These are phyloP conservation scores for Apiospora arundinis DNA, from an alignment of 2,329 filamentous ascomycete species.

Conservation along the genomic window DNA sequence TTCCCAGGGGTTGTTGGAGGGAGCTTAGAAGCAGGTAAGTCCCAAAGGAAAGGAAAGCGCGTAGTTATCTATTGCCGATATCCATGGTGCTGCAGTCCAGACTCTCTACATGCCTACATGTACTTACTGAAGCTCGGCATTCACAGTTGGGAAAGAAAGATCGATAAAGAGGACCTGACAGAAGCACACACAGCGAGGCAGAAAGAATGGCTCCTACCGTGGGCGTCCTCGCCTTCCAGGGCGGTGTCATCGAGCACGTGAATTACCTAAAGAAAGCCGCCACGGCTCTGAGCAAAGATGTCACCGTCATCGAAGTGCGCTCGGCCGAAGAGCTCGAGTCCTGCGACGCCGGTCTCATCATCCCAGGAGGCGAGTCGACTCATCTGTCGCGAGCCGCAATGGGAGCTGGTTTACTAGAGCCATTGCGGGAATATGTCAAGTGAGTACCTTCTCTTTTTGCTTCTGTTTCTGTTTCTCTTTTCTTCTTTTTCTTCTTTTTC, in stretches of 20 bases:
- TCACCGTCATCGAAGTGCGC: slow-evolving; percentile 80
- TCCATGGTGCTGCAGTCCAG: neutral
- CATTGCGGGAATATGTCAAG: slow-evolving; percentile 90
- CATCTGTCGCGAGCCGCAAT: slow-evolving; percentile 88
- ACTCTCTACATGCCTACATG: neutral
- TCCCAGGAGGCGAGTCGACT: slow-evolving; percentile 95
- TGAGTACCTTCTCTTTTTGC: slow-evolving; percentile 49
- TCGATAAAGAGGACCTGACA: neutral
- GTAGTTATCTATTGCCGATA: neutral
- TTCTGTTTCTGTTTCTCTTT: too few species aligned
- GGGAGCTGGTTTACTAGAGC: slow-evolving; percentile 81
- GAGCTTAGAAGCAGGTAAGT: neutral
- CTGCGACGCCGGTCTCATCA: slow-evolving; percentile 79
- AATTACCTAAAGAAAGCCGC: slow-evolving; percentile 75
- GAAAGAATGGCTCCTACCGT: slow-evolving; percentile 38
- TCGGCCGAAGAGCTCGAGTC: slow-evolving; percentile 71
- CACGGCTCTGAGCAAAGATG: slow-evolving; percentile 49
- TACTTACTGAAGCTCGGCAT: neutral
- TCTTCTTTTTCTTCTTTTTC: slow-evolving; percentile 21
- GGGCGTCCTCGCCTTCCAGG: slow-evolving; percentile 80
- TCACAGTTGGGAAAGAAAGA: neutral
- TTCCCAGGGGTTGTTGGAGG: neutral
- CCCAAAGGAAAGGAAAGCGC: too few species aligned
- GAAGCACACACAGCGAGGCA: neutral
- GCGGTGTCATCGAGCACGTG: slow-evolving; percentile 90